phyloP scores from a whole-genome alignment of 768 basidiomycete genomes.

The Rhizopogon vinicolor region DNA sequence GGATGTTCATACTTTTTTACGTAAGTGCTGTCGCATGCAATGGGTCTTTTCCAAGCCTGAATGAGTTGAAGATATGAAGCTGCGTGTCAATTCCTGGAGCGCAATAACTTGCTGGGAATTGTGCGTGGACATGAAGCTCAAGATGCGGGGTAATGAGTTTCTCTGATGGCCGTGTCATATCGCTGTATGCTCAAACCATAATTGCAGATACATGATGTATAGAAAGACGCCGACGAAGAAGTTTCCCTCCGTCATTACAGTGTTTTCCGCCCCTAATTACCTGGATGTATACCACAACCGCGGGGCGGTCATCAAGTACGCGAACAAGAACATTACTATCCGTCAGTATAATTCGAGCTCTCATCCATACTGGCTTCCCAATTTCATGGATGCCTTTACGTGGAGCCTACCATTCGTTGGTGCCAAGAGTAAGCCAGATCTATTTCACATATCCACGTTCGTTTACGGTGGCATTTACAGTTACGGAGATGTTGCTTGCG shows the following conservation, averaged over 20 bases:
- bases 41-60: background rate
- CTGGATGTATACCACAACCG: slow-evolving; percentile 97
- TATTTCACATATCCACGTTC: background rate
- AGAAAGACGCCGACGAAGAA: slow-evolving; percentile 92
- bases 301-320: slow-evolving; percentile 95
- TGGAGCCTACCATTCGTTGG: slow-evolving; percentile 99
- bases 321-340: slow-evolving; percentile 95
- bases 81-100: slow-evolving; percentile 89
- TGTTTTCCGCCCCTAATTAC: slow-evolving; percentile 97
- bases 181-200: background rate
- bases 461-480: slow-evolving; percentile 34
- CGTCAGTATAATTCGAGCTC: slow-evolving; percentile 77
- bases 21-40: slow-evolving; percentile 39
- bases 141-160: slow-evolving; percentile 76
- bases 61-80: slow-evolving; percentile 68
- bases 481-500: slow-evolving; percentile 96
- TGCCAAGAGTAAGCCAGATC: slow-evolving; percentile 74
- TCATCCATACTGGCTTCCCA: slow-evolving; percentile 95
- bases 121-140: slow-evolving; percentile 98
- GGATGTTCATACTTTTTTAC: slow-evolving; percentile 94
- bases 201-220: slow-evolving; percentile 81
- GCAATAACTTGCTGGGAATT: slow-evolving; percentile 85
- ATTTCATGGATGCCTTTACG: slow-evolving; percentile 98
- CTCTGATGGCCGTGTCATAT: background rate
- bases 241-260: slow-evolving; percentile 96